A percentile compares a stretch with the other conserved stretches of the same genome.
These are phyloP conservation scores for Geosmithia flava DNA, from an alignment of 2,329 filamentous ascomycete genomes.

Conservation along the genomic window DNA sequence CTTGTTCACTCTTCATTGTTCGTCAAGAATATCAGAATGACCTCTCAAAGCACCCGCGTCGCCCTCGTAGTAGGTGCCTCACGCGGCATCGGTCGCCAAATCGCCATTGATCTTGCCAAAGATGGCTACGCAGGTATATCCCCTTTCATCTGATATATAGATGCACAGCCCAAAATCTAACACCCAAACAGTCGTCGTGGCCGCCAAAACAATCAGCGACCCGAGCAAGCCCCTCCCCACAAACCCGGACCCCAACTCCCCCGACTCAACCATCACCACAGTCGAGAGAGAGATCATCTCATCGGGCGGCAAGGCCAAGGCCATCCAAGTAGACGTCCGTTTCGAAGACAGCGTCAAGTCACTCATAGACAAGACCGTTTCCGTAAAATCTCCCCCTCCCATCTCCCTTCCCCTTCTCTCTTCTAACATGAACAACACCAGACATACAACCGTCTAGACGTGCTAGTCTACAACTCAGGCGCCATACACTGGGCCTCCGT, in stretches of 20 bases:
- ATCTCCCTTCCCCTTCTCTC: background rate
- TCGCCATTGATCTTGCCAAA: conserved; percentile 64
- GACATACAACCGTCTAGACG: conserved; percentile 53
- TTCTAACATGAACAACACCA: conserved; percentile 9
- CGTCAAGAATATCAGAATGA: background rate
- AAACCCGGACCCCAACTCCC: conserved; percentile 66
- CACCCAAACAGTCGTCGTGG: conserved; percentile 50
- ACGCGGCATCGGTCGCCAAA: conserved; percentile 67
- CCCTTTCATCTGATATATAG: background rate
- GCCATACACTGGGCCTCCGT: conserved; percentile 79
- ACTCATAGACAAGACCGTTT: conserved; percentile 47
- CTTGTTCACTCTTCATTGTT: too few relatives aligned
- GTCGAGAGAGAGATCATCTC: conserved; percentile 62
- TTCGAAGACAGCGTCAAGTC: conserved; percentile 45
- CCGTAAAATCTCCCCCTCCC: conserved; percentile 4
- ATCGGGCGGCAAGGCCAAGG: conserved; percentile 49
- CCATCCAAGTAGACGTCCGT: conserved; percentile 60
- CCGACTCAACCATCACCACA: conserved; percentile 65
- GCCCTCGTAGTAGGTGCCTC: conserved; percentile 66
- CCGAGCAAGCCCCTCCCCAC: conserved; percentile 43
- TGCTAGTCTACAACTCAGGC: conserved; percentile 71
- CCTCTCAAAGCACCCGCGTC: conserved; percentile 28
- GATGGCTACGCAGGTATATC: conserved; percentile 54
- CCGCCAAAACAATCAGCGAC: conserved; percentile 63
- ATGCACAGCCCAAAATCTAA: background rate